Conservation (phyloP, 208 protist genomes). For the Crithidia acanthocephali region DNA sequence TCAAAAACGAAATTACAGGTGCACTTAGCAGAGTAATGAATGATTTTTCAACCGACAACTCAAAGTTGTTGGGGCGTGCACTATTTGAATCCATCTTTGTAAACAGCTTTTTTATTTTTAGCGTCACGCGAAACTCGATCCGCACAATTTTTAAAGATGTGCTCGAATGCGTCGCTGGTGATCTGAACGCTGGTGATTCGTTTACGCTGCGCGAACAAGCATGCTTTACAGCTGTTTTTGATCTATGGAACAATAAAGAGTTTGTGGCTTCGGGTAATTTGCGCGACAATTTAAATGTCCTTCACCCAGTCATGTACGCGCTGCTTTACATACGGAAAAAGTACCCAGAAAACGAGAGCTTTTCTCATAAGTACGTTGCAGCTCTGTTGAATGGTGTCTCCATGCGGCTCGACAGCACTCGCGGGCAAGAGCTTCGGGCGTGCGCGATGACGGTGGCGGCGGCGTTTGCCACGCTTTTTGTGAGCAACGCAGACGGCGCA, state of each 20-base stretch:
- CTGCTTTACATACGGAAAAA: slow-evolving; percentile 42
- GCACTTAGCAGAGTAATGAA: slow-evolving; percentile 14
- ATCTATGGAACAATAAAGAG: slow-evolving; percentile 42
- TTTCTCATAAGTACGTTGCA: slow-evolving; percentile 41
- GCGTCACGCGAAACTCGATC: background rate
- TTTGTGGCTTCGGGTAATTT: slow-evolving; percentile 46
- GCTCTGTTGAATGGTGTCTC: slow-evolving; percentile 57
- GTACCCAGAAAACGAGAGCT: background rate
- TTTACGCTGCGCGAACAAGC: slow-evolving; percentile 11
- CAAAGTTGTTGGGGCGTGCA: slow-evolving; percentile 8
- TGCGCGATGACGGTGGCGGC: slow-evolving; percentile 43
- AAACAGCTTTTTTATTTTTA: slow-evolving; percentile 13
- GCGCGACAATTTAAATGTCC: slow-evolving; percentile 41
- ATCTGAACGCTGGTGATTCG: background rate
- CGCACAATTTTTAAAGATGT: slow-evolving; percentile 23
- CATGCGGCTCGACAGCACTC: slow-evolving; percentile 44
- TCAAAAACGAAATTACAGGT: slow-evolving; percentile 7
- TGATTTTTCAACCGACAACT: background rate
- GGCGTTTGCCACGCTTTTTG: slow-evolving; percentile 45
- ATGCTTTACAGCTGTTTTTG: slow-evolving; percentile 23
- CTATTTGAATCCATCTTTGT: slow-evolving; percentile 35
- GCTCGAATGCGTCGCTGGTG: slow-evolving; percentile 6
- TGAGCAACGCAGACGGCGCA: slow-evolving; percentile 28
- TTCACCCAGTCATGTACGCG: slow-evolving; percentile 64
- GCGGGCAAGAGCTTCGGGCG: slow-evolving; percentile 23